Percentiles rank a stretch among this genome's conserved stretches.
phyloP scores from a whole-genome alignment of 2,329 filamentous ascomycete genomes.

The Rhynchosporium secalis region DNA sequence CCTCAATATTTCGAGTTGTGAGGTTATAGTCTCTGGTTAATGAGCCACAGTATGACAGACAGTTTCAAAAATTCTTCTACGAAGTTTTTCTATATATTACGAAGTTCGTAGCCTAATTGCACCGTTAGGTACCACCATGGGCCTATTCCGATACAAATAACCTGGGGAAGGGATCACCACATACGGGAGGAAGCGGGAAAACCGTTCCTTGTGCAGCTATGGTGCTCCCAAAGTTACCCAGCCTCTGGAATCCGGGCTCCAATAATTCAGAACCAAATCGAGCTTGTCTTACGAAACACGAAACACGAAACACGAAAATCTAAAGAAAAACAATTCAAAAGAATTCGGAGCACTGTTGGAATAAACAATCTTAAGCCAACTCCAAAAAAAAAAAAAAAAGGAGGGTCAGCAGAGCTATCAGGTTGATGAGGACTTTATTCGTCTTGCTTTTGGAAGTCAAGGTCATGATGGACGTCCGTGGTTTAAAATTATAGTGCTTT shows the following conservation, averaged over 20 bases:
- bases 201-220: constrained; percentile 25
- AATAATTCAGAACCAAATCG: constrained; percentile 12
- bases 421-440: too few species aligned
- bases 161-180: constrained; percentile 21
- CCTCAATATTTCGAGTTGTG: too few species aligned
- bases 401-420: too few species aligned
- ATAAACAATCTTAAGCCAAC: too few species aligned
- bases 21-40: too few species aligned
- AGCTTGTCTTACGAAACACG: constrained; percentile 23
- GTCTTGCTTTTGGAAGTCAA: not conserved
- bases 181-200: constrained; percentile 29
- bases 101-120: too few species aligned
- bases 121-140: too few species aligned
- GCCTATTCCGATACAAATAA: not conserved
- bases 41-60: too few species aligned
- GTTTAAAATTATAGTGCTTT: constrained; percentile 25
- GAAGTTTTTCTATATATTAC: too few species aligned
- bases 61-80: too few species aligned
- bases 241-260: not conserved
- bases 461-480: constrained; percentile 7
- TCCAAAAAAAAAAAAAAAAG: too few species aligned
- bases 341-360: too few species aligned
- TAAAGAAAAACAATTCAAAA: constrained; percentile 11
- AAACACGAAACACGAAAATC: constrained; percentile 11
- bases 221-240: not conserved